Base-by-base conservation (phyloP, 1,284 basidiomycete species). In the Ustilago shanxiensis region DNA sequence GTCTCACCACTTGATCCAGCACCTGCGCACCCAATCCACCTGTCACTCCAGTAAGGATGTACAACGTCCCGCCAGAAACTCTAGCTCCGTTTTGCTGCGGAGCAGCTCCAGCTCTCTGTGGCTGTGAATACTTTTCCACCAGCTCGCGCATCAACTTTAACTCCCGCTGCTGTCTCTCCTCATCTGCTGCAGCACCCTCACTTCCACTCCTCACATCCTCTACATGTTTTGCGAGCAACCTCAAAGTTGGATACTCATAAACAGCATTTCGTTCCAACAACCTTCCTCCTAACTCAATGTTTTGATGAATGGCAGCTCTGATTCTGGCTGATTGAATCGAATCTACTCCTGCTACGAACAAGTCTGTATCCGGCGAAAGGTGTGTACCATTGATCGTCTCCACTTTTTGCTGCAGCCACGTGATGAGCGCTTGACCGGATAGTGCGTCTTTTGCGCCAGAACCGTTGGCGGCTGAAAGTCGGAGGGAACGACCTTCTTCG, bases 1-100 rank as follows among this genome's bases (percentile, higher is more conserved):
- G 84, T 1, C 83, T 71, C 2, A 89, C 82, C 2, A 91, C 87
- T 57, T 89, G 87, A 31, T 87, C 83, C 20, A 91, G 87, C 13
- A 91, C 87, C 63, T 90, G 89, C 0, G 90, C 90, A 3, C 91
- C 91, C 7, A 91, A 88, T 0, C 89, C 89, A 0, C 91, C 91
- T 0, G 91, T 91, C 0, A 89, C 89, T 5, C 91, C 91, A 0
- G 91, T 91, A 29, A 91, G 86, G 7, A 83, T 33, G 28, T 69
- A 71, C 3, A 76, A 66, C 20, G 65, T 60, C 13, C 45, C 86
- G n/a, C n/a, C 41, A 9, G 41, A 8, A 44, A n/a, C 41, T 18
- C 6, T 44, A 6, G 20, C 7, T 44, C n/a, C 41, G 41, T 44
- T 11, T 20, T 20, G 41, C 41, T 44, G 11, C 41, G 7, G 41